Evolutionary conservation across 225 moss, liverwort and hornwort genomes (phyloP), one percentile per base, ranked within the genome.

Genomic region (Neckera pumila): DNA sequence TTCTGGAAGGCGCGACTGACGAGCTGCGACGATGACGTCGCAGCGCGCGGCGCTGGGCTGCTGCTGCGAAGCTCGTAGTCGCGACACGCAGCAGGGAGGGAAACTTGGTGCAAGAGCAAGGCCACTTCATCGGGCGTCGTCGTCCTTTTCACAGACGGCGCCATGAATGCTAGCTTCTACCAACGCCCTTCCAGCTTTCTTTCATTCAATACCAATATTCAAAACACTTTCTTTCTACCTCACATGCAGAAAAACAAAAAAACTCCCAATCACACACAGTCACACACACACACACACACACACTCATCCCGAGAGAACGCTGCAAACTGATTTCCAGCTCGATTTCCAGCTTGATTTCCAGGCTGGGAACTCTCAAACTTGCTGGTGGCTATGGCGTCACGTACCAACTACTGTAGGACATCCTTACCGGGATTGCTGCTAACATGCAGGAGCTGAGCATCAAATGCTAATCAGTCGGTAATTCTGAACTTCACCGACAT

Each of bases 31-130:
- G 86, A 84, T 17, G 90, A 85, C 61, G 84, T 69, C 84, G 88
- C 75, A 4, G 88, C 83, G 9, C 83, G 83, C 53, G 83, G 67
- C 53, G 84, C 89, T 3, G 89, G 89, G 71, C 89, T 91, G 85
- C 86, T 91, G 86, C 94, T 94, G 51, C 93, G 90, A 17, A 94
- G 92, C 91, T 94, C 89, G 31, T 94, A 92, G 77, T 94, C 94
- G 3, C 94, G 74, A 30, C 94, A 90, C 49, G 86, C 91, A 28
- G 87, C 81, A 14, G 94, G 94, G 33, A 91, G 93, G 91, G 94
- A 92, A 58, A 92, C 83, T 74, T 92, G 92, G 69, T 94, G 92
- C 80, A 94, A 80, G 40, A 92, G 88, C 76, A 88, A 85, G 16
- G 83, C 65, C 88, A 91, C 82, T 83, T 91, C 92, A 27, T 91